Evolutionary conservation across 306 rosid genomes (phyloP).

Genomic region (Acacia crassicarpa): DNA sequence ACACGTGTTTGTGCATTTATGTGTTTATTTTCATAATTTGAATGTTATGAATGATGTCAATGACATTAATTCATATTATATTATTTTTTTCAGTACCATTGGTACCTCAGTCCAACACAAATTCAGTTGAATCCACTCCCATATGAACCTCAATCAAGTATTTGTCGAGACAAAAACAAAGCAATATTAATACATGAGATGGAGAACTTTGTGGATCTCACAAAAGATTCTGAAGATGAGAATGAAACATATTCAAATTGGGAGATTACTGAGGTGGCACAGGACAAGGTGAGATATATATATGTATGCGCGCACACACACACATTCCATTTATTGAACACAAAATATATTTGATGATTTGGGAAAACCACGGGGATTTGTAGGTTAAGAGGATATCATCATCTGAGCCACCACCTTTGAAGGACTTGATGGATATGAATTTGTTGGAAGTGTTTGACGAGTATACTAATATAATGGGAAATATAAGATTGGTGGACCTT

Average conservation of each 20-base stretch:
- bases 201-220: neutral
- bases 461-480: neutral
- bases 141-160: too few species aligned
- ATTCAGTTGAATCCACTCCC: neutral
- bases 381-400: neutral
- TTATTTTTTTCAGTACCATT: neutral
- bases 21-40: neutral
- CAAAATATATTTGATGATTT: too few species aligned
- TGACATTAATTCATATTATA: too few species aligned
- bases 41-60: too few species aligned
- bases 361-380: neutral
- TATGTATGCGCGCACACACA: too few species aligned
- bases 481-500: neutral
- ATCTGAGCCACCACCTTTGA: neutral
- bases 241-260: neutral
- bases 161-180: too few species aligned
- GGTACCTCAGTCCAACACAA: neutral
- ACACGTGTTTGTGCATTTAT: neutral
- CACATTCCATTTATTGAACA: too few species aligned
- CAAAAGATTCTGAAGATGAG: neutral
- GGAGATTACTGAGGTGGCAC: neutral
- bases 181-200: too few species aligned
- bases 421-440: neutral
- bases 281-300: neutral
- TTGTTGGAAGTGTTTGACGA: neutral